A percentile compares a stretch with the other conserved stretches of the same genome.
Conservation (phyloP, 129 eudicot genomes). For the Escallonia rubra region DNA sequence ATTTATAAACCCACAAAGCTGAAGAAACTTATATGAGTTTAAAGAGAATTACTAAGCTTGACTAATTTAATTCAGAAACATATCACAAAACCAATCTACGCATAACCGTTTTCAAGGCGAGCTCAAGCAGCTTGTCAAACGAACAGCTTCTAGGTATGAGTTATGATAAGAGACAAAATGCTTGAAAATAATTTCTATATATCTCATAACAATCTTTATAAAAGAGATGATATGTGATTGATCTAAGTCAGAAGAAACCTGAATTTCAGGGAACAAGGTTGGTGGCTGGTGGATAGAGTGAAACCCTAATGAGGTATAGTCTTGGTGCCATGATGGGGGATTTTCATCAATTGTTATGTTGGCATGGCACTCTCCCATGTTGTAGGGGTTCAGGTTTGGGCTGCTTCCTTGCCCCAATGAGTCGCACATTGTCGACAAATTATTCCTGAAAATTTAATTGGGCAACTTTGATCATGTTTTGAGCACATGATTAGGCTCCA, state of each 20-base stretch:
- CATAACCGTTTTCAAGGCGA: no score
- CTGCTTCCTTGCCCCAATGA: slow-evolving; percentile 1
- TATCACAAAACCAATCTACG: no score
- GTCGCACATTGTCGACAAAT: background rate
- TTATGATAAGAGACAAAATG: no score
- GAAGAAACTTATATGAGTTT: no score
- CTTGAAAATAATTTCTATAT: no score
- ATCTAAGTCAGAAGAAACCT: background rate
- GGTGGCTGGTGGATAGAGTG: background rate
- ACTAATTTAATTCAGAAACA: no score
- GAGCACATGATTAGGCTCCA: no score
- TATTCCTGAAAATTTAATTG: background rate
- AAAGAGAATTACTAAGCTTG: no score
- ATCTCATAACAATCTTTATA: no score
- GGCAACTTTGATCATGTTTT: background rate
- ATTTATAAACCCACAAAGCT: no score
- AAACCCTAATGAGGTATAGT: background rate
- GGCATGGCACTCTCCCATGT: background rate
- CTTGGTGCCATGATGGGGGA: slow-evolving; percentile 1
- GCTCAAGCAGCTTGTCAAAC: no score
- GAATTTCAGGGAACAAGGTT: background rate
- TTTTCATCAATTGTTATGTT: background rate
- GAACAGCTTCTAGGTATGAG: no score
- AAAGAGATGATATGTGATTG: background rate
- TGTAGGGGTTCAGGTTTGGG: background rate